Evolutionary conservation across 345 rosid species (phyloP).

Genomic region (Eucalyptus virginea): DNA sequence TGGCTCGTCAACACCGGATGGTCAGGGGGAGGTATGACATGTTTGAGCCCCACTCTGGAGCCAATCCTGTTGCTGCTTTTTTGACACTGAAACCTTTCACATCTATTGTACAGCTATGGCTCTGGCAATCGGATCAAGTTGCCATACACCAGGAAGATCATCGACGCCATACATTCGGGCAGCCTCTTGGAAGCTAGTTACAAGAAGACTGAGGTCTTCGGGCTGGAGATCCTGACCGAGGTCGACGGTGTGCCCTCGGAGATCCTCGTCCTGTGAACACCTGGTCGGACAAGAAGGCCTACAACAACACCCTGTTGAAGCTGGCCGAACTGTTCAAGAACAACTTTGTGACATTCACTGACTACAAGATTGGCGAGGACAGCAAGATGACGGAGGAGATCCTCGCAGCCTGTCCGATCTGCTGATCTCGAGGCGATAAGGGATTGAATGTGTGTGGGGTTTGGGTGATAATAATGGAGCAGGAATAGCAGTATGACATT

Average conservation of each 20-base stretch:
- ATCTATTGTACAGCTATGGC: conserved; percentile 42
- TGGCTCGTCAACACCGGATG: no score
- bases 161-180: conserved; percentile 86
- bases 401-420: no score
- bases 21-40: no score
- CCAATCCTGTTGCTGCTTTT: background rate
- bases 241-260: conserved; percentile 80
- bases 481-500: no score
- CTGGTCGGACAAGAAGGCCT: conserved; percentile 76
- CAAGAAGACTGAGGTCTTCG: conserved; percentile 70
- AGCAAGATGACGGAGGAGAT: background rate
- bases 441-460: no score
- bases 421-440: no score
- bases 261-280: conserved; percentile 71
- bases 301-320: conserved; percentile 69
- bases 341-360: conserved; percentile 68
- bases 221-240: conserved; percentile 71
- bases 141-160: conserved; percentile 78
- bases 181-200: conserved; percentile 49
- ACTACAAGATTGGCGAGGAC: conserved; percentile 69
- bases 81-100: background rate
- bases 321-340: conserved; percentile 79
- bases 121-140: conserved; percentile 78
- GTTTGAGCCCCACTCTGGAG: no score
- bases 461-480: no score